Conservation (phyloP, 108 stramenopile species). For the Skeletonema potamos region DNA sequence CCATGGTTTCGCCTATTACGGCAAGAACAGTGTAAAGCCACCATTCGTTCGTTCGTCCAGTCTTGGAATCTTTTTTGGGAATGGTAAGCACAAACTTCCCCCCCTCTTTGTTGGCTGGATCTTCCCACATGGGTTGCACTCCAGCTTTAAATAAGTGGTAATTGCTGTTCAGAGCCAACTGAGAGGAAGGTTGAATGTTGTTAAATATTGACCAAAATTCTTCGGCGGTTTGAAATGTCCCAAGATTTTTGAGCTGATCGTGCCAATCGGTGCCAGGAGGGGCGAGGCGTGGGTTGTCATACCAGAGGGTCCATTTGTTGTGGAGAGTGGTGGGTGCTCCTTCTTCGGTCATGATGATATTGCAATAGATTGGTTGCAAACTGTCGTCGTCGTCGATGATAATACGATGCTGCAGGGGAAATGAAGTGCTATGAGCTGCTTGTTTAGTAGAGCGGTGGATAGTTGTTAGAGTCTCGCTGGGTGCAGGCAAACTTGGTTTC, state of each 20-base stretch:
- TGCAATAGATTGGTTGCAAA: background rate
- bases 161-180: conserved; percentile 67
- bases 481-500: too few species aligned
- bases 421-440: background rate
- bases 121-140: conserved; percentile 95
- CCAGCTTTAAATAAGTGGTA: conserved; percentile 91
- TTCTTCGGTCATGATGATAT: background rate
- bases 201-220: conserved; percentile 92
- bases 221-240: conserved; percentile 84
- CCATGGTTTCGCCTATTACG: conserved; percentile 89
- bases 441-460: background rate
- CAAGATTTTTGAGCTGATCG: conserved; percentile 85
- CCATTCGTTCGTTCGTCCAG: conserved; percentile 68
- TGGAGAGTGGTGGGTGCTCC: conserved; percentile 49
- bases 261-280: conserved; percentile 81
- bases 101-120: conserved; percentile 75
- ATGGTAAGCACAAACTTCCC: conserved; percentile 89
- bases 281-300: conserved; percentile 87
- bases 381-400: background rate
- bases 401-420: background rate
- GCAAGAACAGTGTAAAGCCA: conserved; percentile 87
- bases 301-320: conserved; percentile 89
- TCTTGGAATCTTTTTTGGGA: conserved; percentile 68
- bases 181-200: conserved; percentile 80
- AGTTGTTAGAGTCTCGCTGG: too few species aligned